Evolutionary conservation across 2,329 filamentous ascomycete genomes (phyloP).

Genomic region (Cercospora beticola): DNA sequence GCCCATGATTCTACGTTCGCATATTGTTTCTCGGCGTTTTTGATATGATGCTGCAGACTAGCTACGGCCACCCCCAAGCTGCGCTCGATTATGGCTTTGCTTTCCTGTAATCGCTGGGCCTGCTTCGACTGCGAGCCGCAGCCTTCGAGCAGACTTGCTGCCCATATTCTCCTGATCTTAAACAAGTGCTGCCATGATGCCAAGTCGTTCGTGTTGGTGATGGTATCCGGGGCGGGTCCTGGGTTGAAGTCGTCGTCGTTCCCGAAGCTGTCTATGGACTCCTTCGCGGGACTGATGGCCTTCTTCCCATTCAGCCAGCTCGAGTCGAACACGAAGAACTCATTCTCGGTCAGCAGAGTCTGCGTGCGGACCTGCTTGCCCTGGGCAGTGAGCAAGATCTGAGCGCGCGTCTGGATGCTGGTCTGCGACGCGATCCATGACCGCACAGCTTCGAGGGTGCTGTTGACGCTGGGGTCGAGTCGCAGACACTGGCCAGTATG

Average conservation of each 20-base stretch:
- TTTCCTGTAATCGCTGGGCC: slow-evolving; percentile 65
- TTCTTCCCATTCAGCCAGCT: slow-evolving; percentile 43
- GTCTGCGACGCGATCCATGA: slow-evolving; percentile 74
- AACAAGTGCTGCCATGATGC: slow-evolving; percentile 88
- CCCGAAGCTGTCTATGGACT: slow-evolving; percentile 36
- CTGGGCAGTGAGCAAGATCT: slow-evolving; percentile 82
- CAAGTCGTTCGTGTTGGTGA: slow-evolving; percentile 75
- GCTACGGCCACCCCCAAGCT: slow-evolving; percentile 81
- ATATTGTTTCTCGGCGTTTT: slow-evolving; percentile 69
- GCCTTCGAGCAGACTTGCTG: slow-evolving; percentile 65
- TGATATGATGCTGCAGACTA: slow-evolving; percentile 76
- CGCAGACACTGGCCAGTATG: slow-evolving; percentile 86
- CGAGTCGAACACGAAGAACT: slow-evolving; percentile 91
- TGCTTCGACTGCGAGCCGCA: slow-evolving; percentile 65
- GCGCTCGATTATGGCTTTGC: slow-evolving; percentile 73
- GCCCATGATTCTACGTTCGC: slow-evolving; percentile 70
- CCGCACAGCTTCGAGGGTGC: slow-evolving; percentile 80
- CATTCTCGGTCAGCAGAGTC: slow-evolving; percentile 77
- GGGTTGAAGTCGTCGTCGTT: slow-evolving; percentile 58
- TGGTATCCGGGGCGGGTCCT: slow-evolving; percentile 69
- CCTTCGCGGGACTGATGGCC: slow-evolving; percentile 42
- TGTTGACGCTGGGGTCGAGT: slow-evolving; percentile 72
- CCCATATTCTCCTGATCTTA: slow-evolving; percentile 77
- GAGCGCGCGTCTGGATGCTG: slow-evolving; percentile 70
- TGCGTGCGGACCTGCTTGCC: slow-evolving; percentile 83